Conservation (phyloP, 2,329 filamentous ascomycete species). For the Zymoseptoria pseudotritici region DNA sequence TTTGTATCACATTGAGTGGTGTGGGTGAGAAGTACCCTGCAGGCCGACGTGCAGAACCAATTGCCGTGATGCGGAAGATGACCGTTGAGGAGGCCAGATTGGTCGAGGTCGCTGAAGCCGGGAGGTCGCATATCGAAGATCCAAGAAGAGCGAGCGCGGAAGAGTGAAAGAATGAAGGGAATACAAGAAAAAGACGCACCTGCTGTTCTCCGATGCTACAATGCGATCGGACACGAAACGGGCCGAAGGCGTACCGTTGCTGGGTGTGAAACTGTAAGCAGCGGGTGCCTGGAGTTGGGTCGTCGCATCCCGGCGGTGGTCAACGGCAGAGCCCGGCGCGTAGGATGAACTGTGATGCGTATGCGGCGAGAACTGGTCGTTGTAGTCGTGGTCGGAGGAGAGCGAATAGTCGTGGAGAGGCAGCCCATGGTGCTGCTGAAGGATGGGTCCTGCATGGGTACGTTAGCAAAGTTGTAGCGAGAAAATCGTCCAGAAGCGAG, state of each 20-base stretch:
- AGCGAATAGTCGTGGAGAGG: conserved; percentile 37
- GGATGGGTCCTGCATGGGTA: conserved; percentile 34
- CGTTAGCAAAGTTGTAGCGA: conserved; percentile 32
- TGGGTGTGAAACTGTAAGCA: conserved; percentile 39
- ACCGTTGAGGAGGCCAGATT: conserved; percentile 8
- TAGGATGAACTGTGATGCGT: conserved; percentile 37
- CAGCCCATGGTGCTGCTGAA: conserved; percentile 36
- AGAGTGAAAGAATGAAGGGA: conserved; percentile 22
- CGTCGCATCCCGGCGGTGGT: conserved; percentile 45
- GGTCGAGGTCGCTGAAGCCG: conserved; percentile 9
- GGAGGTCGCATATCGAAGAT: conserved; percentile 1
- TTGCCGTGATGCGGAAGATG: conserved; percentile 10
- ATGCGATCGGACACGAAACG: conserved; percentile 47
- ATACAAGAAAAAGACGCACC: conserved; percentile 40
- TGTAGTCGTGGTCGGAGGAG: conserved; percentile 39
- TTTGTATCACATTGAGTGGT: conserved; percentile 8
- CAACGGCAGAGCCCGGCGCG: conserved; percentile 36
- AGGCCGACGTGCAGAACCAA: conserved; percentile 9
- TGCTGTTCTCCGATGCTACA: conserved; percentile 42
- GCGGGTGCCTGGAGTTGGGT: conserved; percentile 40
- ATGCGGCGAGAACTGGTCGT: conserved; percentile 39
- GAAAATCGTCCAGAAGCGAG: not conserved
- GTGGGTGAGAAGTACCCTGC: conserved; percentile 9
- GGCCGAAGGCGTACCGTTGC: conserved; percentile 36
- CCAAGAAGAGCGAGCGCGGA: conserved; percentile 7